These are phyloP conservation scores for Rutstroemia sydowiana DNA, from an alignment of 2,329 filamentous ascomycete genomes.

Conservation along the genomic window DNA sequence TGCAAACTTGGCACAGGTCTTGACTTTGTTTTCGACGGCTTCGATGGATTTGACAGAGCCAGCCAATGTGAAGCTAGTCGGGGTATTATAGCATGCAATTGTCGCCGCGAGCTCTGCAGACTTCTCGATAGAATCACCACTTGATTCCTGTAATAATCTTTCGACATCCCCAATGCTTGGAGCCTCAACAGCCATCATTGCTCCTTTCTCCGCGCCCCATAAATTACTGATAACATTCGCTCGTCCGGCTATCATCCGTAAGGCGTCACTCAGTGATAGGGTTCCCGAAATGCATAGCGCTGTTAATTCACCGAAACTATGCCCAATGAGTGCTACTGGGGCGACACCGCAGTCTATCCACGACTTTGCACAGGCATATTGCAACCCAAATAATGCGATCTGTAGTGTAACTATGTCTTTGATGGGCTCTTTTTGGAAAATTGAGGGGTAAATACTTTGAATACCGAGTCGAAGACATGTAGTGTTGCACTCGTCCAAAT, in stretches of 20 bases:
- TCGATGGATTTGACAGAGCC: conserved; percentile 26
- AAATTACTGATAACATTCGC: conserved; percentile 27
- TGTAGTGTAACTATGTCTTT: conserved; percentile 13
- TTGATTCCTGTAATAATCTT: no score
- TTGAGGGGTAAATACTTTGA: conserved; percentile 12
- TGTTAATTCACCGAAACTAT: conserved; percentile 36
- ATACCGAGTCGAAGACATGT: conserved; percentile 3
- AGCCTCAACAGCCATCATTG: not conserved
- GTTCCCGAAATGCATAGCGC: conserved; percentile 29
- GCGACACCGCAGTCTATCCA: conserved; percentile 18
- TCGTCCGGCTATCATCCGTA: conserved; percentile 26
- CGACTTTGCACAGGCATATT: conserved; percentile 15
- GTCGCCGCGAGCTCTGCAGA: not conserved
- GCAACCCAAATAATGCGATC: conserved; percentile 11
- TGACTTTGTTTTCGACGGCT: conserved; percentile 9
- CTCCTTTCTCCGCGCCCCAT: not conserved
- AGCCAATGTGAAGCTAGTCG: conserved; percentile 27
- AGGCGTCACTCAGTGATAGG: not conserved
- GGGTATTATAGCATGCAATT: conserved; percentile 32
- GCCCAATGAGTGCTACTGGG: conserved; percentile 24
- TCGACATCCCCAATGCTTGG: not conserved
- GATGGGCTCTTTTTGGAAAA: conserved; percentile 10
- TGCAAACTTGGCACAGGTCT: not conserved
- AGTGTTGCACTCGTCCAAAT: conserved; percentile 14
- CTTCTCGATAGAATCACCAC: not conserved